Evolutionary conservation across 345 rosid species (phyloP), one percentile per base, ranked within the genome.

Genomic region (Murraya paniculata): DNA sequence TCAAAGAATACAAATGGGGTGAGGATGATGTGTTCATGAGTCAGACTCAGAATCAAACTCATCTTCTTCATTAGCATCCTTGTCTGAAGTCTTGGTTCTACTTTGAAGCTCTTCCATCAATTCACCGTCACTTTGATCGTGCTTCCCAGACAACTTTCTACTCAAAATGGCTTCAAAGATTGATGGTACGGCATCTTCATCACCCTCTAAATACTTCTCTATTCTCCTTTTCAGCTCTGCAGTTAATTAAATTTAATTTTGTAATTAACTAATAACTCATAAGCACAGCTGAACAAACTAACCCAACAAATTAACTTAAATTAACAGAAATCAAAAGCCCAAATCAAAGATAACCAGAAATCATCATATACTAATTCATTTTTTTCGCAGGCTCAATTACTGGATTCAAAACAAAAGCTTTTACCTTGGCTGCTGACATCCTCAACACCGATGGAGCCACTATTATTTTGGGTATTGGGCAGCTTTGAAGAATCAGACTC

Each of bases 111-210:
- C 57, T 53, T 53, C 57, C 57, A 53, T 53, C 57, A 62, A 62
- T 31, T 62, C 66, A 62, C 28, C 66, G 21, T 89, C 92, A 59
- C 90, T 88, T 60, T 92, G 89, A 1, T 87, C 93, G 64, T 89
- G 85, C 73, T 85, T 82, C 41, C 94, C 94, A 0, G 92, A 82
- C 81, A 93, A 73, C 85, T 90, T 91, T 79, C 96, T 85, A 68
- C 65, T 85, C 85, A 89, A 79, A 68, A 93, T 85, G 36, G 83
- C 91, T 77, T 89, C 97, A 14, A 93, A 86, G 16, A 93, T 87
- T 0, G 82, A 78, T 0, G 96, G 97, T 5, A 93, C 68, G 8
- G 89, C 91, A 24, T 86, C 90, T 14, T 76, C 89, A 66, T 93
- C 86, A 16, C 89, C 94, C 33, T 86, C 92, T 41, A 83, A 72